Conservation (phyloP, 2,329 filamentous ascomycete species). For the Orbilia brochopaga region DNA sequence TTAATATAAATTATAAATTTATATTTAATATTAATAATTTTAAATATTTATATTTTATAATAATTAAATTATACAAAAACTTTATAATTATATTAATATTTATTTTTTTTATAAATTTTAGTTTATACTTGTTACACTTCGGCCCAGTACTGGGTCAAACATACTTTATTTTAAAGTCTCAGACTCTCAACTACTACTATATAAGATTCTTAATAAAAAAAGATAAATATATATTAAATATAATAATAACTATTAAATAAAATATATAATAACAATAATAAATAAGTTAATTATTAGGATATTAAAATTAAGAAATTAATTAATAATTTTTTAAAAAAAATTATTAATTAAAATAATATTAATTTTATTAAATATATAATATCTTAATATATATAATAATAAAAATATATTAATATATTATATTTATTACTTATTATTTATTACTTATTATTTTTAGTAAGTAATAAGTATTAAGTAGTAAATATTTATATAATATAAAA, state of each 20-base stretch:
- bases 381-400: not conserved
- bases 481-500: not conserved
- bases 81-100: too few relatives aligned
- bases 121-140: too few relatives aligned
- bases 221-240: not conserved
- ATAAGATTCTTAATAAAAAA: too few relatives aligned
- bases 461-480: not conserved
- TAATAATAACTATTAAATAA: not conserved
- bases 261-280: not conserved
- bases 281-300: slow-evolving; percentile 1
- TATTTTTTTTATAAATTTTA: too few relatives aligned
- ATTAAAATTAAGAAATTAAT: not conserved
- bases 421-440: not conserved
- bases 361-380: not conserved
- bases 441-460: too few relatives aligned
- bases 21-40: too few relatives aligned
- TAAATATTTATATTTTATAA: too few relatives aligned
- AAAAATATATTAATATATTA: not conserved
- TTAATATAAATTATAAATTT: too few relatives aligned
- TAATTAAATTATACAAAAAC: too few relatives aligned
- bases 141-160: too few relatives aligned
- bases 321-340: not conserved
- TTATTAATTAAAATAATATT: not conserved
- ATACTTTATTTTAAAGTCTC: too few relatives aligned
- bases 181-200: too few relatives aligned